phyloP scores from a whole-genome alignment of 352 stramenopile species.

The Phytophthora colocasiae region DNA sequence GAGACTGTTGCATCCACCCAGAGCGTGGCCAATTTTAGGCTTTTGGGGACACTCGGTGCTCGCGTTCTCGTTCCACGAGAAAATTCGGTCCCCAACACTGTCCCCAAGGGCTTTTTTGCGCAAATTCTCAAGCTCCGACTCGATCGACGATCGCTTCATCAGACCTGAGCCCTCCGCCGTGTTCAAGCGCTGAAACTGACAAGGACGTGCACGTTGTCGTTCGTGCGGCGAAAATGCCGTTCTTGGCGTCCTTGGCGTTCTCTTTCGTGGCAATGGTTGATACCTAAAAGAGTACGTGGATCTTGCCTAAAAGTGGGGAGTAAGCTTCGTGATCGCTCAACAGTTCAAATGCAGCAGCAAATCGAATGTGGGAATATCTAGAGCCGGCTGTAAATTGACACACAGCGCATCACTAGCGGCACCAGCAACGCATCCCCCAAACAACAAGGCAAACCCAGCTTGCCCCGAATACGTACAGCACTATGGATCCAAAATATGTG shows the following conservation, averaged over 20 bases:
- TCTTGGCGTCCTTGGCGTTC: neutral
- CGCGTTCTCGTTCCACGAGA: conserved; percentile 5
- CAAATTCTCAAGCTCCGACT: conserved; percentile 2
- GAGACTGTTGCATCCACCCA: neutral
- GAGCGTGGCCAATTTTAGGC: conserved; percentile 5
- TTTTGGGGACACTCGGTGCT: conserved; percentile 10
- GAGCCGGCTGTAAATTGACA: conserved; percentile 9
- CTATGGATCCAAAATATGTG: neutral
- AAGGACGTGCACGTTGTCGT: too few species aligned
- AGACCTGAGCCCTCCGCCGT: conserved; percentile 1
- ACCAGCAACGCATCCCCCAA: conserved; percentile 8
- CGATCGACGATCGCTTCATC: conserved; percentile 1
- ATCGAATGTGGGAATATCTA: conserved; percentile 3
- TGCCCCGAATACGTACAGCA: conserved; percentile 1
- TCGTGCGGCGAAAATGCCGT: conserved; percentile 8
- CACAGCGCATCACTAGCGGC: conserved; percentile 7
- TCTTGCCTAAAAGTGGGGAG: neutral
- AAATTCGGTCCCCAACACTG: conserved; percentile 27
- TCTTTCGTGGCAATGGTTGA: neutral
- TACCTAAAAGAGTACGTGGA: too few species aligned
- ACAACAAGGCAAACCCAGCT: conserved; percentile 4
- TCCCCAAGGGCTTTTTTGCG: conserved; percentile 17
- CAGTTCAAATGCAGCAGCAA: conserved; percentile 5
- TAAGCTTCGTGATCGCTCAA: neutral
- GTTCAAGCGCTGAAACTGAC: conserved; percentile 8